Evolutionary conservation across 352 stramenopile species (phyloP).

Genomic region (Globisporangium nodosum): DNA sequence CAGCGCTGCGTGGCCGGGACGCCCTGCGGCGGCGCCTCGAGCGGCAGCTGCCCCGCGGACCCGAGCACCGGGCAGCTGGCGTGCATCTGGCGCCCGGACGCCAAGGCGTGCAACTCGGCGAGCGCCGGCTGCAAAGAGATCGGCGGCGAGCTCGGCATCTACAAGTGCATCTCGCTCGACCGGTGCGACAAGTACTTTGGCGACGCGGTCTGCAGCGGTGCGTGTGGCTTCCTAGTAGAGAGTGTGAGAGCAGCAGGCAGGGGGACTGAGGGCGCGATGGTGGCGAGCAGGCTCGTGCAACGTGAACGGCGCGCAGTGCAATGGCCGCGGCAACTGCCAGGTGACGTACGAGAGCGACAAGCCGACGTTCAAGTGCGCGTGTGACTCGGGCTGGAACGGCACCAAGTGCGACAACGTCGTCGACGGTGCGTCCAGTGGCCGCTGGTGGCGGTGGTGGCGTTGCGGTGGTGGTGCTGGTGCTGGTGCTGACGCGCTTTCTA

Average conservation of each 20-base stretch:
- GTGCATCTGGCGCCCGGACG: slow-evolving; percentile 47
- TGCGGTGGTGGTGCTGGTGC: too few relatives aligned
- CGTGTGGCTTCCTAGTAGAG: slow-evolving; percentile 1
- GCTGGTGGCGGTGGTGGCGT: too few relatives aligned
- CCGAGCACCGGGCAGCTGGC: slow-evolving; percentile 51
- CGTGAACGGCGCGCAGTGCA: slow-evolving; percentile 52
- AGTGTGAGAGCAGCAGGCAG: background rate
- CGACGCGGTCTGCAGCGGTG: slow-evolving; percentile 48
- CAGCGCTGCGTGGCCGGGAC: slow-evolving; percentile 64
- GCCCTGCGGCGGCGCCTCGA: slow-evolving; percentile 38
- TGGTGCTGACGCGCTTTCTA: too few relatives aligned
- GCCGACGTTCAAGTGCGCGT: slow-evolving; percentile 55
- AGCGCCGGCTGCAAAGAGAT: slow-evolving; percentile 23
- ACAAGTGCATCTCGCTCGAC: slow-evolving; percentile 77
- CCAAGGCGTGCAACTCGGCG: slow-evolving; percentile 15
- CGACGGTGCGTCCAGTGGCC: slow-evolving; percentile 18
- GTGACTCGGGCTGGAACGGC: slow-evolving; percentile 66
- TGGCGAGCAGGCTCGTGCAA: slow-evolving; percentile 26
- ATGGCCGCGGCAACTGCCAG: slow-evolving; percentile 56
- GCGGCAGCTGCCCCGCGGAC: slow-evolving; percentile 60
- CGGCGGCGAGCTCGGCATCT: slow-evolving; percentile 37
- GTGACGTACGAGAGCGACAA: slow-evolving; percentile 19
- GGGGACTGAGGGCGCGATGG: background rate
- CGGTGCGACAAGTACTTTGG: slow-evolving; percentile 71
- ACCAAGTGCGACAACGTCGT: slow-evolving; percentile 56